Evolutionary conservation across 208 protist species (phyloP).

Genomic region (Spongospora subterranea): DNA sequence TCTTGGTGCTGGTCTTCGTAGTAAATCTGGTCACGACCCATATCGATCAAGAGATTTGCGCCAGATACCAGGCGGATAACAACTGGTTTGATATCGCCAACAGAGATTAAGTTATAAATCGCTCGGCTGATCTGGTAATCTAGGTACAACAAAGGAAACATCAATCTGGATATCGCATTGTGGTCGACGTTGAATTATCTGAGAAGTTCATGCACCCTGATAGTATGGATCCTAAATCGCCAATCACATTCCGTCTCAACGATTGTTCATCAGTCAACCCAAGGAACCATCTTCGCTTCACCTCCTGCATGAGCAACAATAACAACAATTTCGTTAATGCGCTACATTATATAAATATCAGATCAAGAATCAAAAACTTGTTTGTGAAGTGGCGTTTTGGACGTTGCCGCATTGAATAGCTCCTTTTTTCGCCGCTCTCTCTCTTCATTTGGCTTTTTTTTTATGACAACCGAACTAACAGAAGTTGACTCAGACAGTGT

Average conservation of each 20-base stretch:
- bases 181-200: slow-evolving; percentile 19
- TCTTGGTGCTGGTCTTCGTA: background rate
- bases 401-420: background rate
- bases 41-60: background rate
- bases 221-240: background rate
- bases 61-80: background rate
- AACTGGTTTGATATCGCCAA: slow-evolving; percentile 23
- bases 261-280: no score
- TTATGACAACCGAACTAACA: background rate
- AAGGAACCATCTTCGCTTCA: no score
- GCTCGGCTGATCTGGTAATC: no score
- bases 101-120: no score
- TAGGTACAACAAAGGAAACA: background rate
- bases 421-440: slow-evolving; percentile 21
- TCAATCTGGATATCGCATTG: background rate
- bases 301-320: no score
- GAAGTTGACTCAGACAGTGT: background rate
- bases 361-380: no score
- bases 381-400: no score
- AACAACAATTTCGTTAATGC: no score
- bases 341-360: no score
- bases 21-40: background rate
- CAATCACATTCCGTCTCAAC: no score
- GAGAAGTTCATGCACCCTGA: background rate
- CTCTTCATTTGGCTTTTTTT: background rate